Conservation (phyloP, 2,329 filamentous ascomycete species). For the Clarireedia hainanense region DNA sequence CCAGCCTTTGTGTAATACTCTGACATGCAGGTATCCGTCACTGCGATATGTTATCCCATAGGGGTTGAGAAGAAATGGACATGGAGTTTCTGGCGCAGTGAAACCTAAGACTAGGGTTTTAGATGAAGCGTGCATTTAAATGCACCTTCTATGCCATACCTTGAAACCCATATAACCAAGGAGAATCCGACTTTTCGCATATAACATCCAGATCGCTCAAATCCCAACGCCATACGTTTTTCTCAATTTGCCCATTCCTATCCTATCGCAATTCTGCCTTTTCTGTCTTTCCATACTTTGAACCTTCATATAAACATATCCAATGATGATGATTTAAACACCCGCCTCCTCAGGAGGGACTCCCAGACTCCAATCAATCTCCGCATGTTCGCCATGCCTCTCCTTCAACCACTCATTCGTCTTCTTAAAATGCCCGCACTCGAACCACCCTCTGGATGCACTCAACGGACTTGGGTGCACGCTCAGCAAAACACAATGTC, state of each 20-base stretch:
- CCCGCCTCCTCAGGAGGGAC: not conserved
- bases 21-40: too few relatives aligned
- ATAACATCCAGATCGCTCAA: not conserved
- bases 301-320: not conserved
- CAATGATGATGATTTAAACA: not conserved
- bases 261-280: too few relatives aligned
- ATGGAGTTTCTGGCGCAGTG: too few relatives aligned
- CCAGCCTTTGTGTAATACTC: too few relatives aligned
- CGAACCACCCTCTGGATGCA: slow-evolving; percentile 73
- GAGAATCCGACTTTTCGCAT: not conserved
- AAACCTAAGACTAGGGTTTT: too few relatives aligned
- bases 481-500: slow-evolving; percentile 75
- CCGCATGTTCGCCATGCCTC: slow-evolving; percentile 70
- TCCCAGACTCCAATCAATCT: slow-evolving; percentile 74
- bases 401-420: slow-evolving; percentile 77
- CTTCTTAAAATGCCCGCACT: slow-evolving; percentile 72
- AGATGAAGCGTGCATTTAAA: too few relatives aligned
- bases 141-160: too few relatives aligned
- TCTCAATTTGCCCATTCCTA: too few relatives aligned
- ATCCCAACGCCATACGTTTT: not conserved
- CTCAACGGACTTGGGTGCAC: slow-evolving; percentile 93
- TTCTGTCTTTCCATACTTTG: too few relatives aligned
- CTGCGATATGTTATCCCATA: too few relatives aligned
- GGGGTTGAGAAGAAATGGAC: too few relatives aligned
- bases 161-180: not conserved